Conservation (phyloP, 1,284 basidiomycete genomes). For the Blastosporella zonata region DNA sequence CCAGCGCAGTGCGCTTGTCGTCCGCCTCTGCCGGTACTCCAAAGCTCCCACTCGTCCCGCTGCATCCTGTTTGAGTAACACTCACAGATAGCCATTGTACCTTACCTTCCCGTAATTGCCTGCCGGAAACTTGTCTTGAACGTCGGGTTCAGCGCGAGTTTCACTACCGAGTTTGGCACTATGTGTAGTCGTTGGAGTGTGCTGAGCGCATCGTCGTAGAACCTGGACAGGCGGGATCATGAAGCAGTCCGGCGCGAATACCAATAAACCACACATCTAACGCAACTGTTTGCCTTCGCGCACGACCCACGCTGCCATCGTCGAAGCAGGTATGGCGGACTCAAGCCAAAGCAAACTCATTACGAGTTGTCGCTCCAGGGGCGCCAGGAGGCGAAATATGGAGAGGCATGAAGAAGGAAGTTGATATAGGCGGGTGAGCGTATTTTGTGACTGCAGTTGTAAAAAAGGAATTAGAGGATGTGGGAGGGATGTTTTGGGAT, state of each 20-base stretch:
- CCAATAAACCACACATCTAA: constrained; percentile 23
- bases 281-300: constrained; percentile 69
- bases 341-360: constrained; percentile 94
- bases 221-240: constrained; percentile 40
- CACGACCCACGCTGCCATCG: constrained; percentile 84
- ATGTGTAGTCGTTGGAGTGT: constrained; percentile 77
- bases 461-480: constrained; percentile 81
- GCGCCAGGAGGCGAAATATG: constrained; percentile 90
- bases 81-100: not conserved
- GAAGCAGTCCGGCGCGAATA: constrained; percentile 12
- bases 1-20: constrained; percentile 52
- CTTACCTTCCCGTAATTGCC: constrained; percentile 89
- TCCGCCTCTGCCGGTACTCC: constrained; percentile 77
- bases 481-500: constrained; percentile 22
- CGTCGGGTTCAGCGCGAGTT: constrained; percentile 67
- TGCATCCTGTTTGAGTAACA: constrained; percentile 31
- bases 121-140: constrained; percentile 83
- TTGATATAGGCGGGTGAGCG: constrained; percentile 82
- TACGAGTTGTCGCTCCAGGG: constrained; percentile 86
- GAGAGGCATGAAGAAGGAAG: constrained; percentile 92
- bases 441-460: constrained; percentile 81
- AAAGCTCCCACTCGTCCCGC: constrained; percentile 89
- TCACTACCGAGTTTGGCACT: constrained; percentile 57
- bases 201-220: constrained; percentile 67
- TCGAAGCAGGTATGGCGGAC: constrained; percentile 62